These are phyloP conservation scores for Scheffersomyces amazonensis DNA, from an alignment of 805 yeast genomes.

Conservation along the genomic window DNA sequence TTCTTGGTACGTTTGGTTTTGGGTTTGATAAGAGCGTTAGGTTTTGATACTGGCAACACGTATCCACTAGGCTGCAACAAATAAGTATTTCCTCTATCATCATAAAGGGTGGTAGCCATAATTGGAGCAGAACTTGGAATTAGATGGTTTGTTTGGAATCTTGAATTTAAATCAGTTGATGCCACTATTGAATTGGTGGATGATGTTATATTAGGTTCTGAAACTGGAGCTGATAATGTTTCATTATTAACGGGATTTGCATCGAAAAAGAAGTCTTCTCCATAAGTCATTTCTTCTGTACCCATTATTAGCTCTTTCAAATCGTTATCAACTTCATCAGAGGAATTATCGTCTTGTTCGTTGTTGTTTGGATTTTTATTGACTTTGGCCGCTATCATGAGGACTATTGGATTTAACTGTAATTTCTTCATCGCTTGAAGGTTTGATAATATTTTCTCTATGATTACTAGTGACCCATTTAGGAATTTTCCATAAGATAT, in stretches of 20 bases:
- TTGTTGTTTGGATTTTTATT: too few relatives aligned
- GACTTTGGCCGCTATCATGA: neutral
- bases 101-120: constrained; percentile 2
- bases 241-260: constrained; percentile 1
- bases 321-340: constrained; percentile 9
- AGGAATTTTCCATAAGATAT: neutral
- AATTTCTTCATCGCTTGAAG: too few relatives aligned
- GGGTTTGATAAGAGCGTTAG: neutral
- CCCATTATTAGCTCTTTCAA: constrained; percentile 13
- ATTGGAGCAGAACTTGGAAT: too few relatives aligned
- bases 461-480: too few relatives aligned
- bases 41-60: constrained; percentile 4
- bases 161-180: neutral
- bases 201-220: neutral
- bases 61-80: constrained; percentile 11
- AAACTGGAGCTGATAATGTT: neutral
- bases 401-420: neutral
- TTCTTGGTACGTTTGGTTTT: constrained; percentile 3
- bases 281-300: constrained; percentile 13
- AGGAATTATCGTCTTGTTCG: constrained; percentile 2
- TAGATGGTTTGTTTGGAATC: too few relatives aligned
- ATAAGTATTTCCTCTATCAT: constrained; percentile 7
- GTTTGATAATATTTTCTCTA: too few relatives aligned
- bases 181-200: neutral
- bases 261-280: constrained; percentile 9